Conservation (phyloP, 106 monocot genomes). For the Dactylorhiza incarnata region DNA sequence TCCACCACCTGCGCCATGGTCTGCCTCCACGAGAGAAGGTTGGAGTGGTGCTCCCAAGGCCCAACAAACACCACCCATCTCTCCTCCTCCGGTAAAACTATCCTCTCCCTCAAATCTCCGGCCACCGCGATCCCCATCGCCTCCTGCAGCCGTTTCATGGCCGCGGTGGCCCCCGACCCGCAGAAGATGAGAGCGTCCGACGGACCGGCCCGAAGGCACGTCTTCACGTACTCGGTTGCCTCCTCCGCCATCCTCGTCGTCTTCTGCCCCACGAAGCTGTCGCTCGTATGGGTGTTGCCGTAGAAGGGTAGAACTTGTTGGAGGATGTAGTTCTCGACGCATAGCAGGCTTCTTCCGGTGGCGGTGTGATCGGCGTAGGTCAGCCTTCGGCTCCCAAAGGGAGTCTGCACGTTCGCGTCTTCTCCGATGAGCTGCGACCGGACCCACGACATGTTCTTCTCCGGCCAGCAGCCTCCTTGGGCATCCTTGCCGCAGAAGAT, state of each 20-base stretch:
- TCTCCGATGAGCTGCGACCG: conserved; percentile 31
- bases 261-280: conserved; percentile 32
- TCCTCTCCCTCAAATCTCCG: conserved; percentile 8
- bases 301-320: conserved; percentile 41
- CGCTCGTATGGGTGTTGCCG: conserved; percentile 35
- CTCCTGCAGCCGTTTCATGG: conserved; percentile 42
- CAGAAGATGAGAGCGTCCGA: conserved; percentile 32
- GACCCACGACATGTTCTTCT: conserved; percentile 25
- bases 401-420: conserved; percentile 23
- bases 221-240: conserved; percentile 34
- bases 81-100: conserved; percentile 23
- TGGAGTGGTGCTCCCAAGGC: conserved; percentile 52
- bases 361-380: conserved; percentile 49
- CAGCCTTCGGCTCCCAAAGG: conserved; percentile 28
- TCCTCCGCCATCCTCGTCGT: conserved; percentile 20
- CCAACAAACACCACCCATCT: conserved; percentile 50
- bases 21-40: conserved; percentile 49
- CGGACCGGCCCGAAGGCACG: conserved; percentile 22
- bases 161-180: conserved; percentile 37
- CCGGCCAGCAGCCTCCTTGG: neutral
- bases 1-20: conserved; percentile 38
- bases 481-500: neutral
- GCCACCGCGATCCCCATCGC: conserved; percentile 35
- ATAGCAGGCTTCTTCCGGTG: conserved; percentile 27
- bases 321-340: conserved; percentile 36